Percentiles rank a stretch among this genome's conserved stretches.
These are phyloP conservation scores for Jackrogersella multiformis DNA, from an alignment of 495 filamentous ascomycete species.

Conservation along the genomic window DNA sequence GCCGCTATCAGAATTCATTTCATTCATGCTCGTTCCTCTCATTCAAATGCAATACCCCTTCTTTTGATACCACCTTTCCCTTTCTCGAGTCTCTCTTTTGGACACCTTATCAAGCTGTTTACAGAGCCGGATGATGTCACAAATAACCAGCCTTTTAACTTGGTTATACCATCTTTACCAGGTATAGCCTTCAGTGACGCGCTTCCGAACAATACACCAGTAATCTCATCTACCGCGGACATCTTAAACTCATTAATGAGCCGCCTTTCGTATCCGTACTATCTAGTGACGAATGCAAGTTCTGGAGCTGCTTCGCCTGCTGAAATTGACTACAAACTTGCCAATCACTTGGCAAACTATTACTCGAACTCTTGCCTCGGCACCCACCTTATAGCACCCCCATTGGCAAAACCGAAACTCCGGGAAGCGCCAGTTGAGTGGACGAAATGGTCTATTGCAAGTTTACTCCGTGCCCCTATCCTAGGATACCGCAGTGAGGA, in stretches of 20 bases:
- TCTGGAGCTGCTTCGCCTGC: slow-evolving; percentile 49
- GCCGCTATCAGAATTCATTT: slow-evolving; percentile 59
- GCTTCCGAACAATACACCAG: slow-evolving; percentile 66
- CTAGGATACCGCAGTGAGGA: slow-evolving; percentile 55
- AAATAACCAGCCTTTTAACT: slow-evolving; percentile 67
- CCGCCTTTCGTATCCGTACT: slow-evolving; percentile 69
- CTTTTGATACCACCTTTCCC: slow-evolving; percentile 75
- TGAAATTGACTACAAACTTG: slow-evolving; percentile 63
- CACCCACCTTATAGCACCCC: slow-evolving; percentile 67
- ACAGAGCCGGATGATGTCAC: slow-evolving; percentile 53
- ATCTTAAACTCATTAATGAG: slow-evolving; percentile 72
- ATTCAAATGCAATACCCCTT: slow-evolving; percentile 63
- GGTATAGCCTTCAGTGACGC: slow-evolving; percentile 76
- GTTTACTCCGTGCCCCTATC: slow-evolving; percentile 49
- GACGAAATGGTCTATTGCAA: slow-evolving; percentile 56
- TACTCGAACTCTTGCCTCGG: slow-evolving; percentile 66
- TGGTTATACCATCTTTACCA: slow-evolving; percentile 75
- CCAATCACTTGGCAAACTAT: slow-evolving; percentile 62
- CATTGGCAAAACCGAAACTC: slow-evolving; percentile 47
- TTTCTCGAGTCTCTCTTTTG: slow-evolving; percentile 73
- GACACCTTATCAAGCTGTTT: slow-evolving; percentile 68
- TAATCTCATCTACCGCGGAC: slow-evolving; percentile 64
- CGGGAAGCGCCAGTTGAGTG: slow-evolving; percentile 49
- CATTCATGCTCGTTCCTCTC: slow-evolving; percentile 64
- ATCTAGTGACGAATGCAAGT: slow-evolving; percentile 61